Conservation (phyloP, 495 filamentous ascomycete genomes). For the Apodospora peruviana region DNA sequence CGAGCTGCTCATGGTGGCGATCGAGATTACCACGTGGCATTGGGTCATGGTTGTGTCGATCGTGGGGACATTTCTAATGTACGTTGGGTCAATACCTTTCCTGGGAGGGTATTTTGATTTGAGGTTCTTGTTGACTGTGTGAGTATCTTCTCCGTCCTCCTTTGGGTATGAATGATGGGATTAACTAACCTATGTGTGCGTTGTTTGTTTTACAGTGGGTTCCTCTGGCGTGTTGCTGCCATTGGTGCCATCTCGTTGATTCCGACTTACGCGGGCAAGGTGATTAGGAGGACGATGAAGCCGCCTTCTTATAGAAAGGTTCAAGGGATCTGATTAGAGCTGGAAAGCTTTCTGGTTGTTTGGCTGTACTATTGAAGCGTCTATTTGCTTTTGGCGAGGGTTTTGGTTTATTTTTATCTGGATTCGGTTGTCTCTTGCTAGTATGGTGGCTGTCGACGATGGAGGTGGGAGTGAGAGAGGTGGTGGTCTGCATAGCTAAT, state of each 20-base stretch:
- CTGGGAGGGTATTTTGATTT: conserved; percentile 88
- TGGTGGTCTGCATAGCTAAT: too few species aligned
- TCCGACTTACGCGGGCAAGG: conserved; percentile 81
- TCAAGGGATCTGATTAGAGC: conserved; percentile 39
- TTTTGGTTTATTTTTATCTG: too few species aligned
- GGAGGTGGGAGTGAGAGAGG: too few species aligned
- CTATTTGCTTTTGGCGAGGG: neutral
- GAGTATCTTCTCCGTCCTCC: conserved; percentile 21
- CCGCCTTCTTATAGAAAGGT: conserved; percentile 97
- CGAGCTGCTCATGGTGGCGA: conserved; percentile 93
- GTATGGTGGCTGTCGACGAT: too few species aligned
- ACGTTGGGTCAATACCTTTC: conserved; percentile 79
- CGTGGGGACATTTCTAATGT: conserved; percentile 73
- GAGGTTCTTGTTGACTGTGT: conserved; percentile 64
- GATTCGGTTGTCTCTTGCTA: too few species aligned
- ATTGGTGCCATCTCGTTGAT: conserved; percentile 73
- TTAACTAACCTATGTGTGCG: too few species aligned
- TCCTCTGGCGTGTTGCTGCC: conserved; percentile 81
- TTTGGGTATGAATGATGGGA: neutral
- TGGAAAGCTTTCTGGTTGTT: neutral
- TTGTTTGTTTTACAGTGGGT: conserved; percentile 50
- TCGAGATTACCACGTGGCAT: conserved; percentile 97
- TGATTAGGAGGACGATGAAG: conserved; percentile 74
- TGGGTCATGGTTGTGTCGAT: conserved; percentile 83
- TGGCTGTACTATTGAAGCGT: neutral